A percentile compares a stretch with the other conserved stretches of the same genome.
Conservation (phyloP, 208 protist genomes). For the Crithidia thermophila region DNA sequence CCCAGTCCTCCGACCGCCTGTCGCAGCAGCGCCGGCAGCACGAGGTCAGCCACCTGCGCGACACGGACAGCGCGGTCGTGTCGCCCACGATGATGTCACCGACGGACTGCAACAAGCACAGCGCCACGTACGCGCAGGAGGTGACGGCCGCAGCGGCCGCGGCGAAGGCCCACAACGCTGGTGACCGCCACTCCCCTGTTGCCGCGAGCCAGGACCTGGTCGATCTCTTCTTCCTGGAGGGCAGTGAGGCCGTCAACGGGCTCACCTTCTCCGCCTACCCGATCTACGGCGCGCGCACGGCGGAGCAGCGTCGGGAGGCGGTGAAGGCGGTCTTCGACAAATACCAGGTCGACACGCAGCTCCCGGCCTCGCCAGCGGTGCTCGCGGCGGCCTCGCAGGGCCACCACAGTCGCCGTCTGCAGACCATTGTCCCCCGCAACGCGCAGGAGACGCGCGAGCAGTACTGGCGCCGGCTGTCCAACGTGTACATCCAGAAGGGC, state of each 20-base stretch:
- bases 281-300: constrained; percentile 40
- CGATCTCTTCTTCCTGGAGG: constrained; percentile 51
- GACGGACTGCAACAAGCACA: constrained; percentile 28
- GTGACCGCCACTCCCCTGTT: background rate
- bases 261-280: constrained; percentile 43
- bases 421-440: constrained; percentile 1
- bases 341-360: constrained; percentile 28
- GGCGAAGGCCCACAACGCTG: background rate
- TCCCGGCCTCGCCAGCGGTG: constrained; percentile 15
- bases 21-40: constrained; percentile 1
- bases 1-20: constrained; percentile 11
- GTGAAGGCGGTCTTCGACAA: constrained; percentile 32
- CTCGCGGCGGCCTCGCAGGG: constrained; percentile 11
- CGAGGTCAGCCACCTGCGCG: constrained; percentile 9
- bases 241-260: constrained; percentile 44
- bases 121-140: constrained; percentile 1
- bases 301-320: constrained; percentile 38
- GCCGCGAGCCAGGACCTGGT: constrained; percentile 45
- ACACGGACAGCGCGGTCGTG: background rate
- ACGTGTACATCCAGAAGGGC: constrained; percentile 40
- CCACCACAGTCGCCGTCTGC: background rate
- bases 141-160: background rate
- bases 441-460: constrained; percentile 43
- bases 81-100: constrained; percentile 7
- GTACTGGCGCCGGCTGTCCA: constrained; percentile 52